Conservation (phyloP, 139 green algal genomes). For the Coelastrella sp. region DNA sequence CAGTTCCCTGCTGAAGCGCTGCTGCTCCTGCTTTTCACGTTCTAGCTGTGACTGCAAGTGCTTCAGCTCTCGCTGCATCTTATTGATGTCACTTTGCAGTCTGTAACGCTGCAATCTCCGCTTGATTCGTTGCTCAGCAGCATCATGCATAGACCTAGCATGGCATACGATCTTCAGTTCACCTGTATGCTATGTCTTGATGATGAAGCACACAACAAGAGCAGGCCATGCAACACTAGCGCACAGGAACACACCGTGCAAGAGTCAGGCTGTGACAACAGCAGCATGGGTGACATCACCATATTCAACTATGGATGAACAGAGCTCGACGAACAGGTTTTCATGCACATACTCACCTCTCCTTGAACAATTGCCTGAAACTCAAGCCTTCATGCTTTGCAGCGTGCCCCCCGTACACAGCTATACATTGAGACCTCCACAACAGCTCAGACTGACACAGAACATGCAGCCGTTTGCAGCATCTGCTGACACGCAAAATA, state of each 20-base stretch:
- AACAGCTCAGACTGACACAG: neutral
- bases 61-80: neutral
- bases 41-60: neutral
- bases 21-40: conserved; percentile 6
- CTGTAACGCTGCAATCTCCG: conserved; percentile 12
- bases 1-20: neutral
- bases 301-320: too few relatives aligned
- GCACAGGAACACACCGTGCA: neutral
- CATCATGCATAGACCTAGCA: conserved; percentile 3
- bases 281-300: neutral
- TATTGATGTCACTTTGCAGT: conserved; percentile 8
- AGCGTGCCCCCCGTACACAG: neutral
- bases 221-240: too few relatives aligned
- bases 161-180: too few relatives aligned
- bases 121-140: conserved; percentile 3
- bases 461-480: neutral
- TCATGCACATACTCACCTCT: conserved; percentile 8
- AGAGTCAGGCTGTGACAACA: neutral
- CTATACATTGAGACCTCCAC: neutral
- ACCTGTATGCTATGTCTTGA: too few relatives aligned
- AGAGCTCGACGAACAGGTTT: too few relatives aligned
- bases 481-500: neutral
- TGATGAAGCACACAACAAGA: too few relatives aligned
- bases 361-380: conserved; percentile 8
- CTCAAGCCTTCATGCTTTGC: neutral